Conservation (phyloP, 495 filamentous ascomycete genomes). For the Lindgomyces ingoldianus region DNA sequence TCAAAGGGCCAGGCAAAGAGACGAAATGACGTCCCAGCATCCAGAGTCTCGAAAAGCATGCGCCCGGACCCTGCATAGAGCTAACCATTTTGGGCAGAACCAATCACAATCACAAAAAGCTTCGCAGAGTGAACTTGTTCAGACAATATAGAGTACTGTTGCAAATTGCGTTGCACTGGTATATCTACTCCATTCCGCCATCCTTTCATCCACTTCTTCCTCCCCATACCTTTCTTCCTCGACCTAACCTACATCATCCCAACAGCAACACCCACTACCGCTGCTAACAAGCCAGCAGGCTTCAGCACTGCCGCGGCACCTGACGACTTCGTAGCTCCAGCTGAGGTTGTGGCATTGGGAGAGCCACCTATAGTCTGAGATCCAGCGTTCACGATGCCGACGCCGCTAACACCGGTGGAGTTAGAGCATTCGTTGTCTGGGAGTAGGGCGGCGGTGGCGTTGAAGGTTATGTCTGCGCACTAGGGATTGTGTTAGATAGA, state of each 20-base stretch:
- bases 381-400: conserved; percentile 26
- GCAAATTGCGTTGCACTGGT: too few relatives aligned
- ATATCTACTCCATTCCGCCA: too few relatives aligned
- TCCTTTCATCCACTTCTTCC: neutral
- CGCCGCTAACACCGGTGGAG: conserved; percentile 45
- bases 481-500: conserved; percentile 36
- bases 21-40: too few relatives aligned
- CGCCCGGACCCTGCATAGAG: too few relatives aligned
- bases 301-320: neutral
- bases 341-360: neutral
- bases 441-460: conserved; percentile 47
- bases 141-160: too few relatives aligned
- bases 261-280: neutral
- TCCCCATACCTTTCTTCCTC: neutral
- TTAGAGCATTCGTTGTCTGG: conserved; percentile 52
- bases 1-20: too few relatives aligned
- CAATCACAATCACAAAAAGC: too few relatives aligned
- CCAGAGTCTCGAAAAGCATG: too few relatives aligned
- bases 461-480: conserved; percentile 67
- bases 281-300: neutral
- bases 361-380: neutral
- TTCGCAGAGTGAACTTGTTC: too few relatives aligned
- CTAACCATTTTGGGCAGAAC: too few relatives aligned
- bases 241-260: neutral
- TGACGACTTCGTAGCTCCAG: neutral